A percentile compares a stretch with the other conserved stretches of the same genome.
Conservation (phyloP, 805 yeast genomes). For the Starmera quercuum region DNA sequence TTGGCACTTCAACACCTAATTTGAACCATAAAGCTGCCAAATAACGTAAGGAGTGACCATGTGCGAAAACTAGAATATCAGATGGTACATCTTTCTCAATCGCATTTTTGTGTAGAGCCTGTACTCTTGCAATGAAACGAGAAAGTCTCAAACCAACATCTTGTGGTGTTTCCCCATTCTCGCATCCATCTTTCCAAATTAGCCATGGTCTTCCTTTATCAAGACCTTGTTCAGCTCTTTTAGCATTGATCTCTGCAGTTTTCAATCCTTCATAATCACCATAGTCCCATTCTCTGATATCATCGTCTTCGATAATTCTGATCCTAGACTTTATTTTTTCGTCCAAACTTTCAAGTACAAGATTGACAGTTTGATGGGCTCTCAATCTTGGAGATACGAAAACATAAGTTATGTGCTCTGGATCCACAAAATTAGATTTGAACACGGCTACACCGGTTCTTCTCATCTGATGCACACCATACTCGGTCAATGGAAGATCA, state of each 20-base stretch:
- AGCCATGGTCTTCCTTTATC: conserved; percentile 50
- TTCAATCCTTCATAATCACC: conserved; percentile 89
- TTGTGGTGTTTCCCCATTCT: conserved; percentile 68
- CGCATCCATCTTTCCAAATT: conserved; percentile 92
- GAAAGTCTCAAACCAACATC: conserved; percentile 72
- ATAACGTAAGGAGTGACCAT: conserved; percentile 88
- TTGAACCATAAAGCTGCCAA: conserved; percentile 83
- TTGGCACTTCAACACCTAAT: conserved; percentile 20
- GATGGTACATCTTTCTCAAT: conserved; percentile 43
- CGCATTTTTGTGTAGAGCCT: conserved; percentile 48
- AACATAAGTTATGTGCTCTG: conserved; percentile 52
- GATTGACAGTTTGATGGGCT: conserved; percentile 66
- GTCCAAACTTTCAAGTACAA: conserved; percentile 46
- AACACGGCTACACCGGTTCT: conserved; percentile 68
- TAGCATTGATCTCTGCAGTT: conserved; percentile 56
- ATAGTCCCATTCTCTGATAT: conserved; percentile 90
- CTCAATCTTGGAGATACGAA: conserved; percentile 77
- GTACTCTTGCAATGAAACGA: conserved; percentile 55
- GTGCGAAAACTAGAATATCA: conserved; percentile 81
- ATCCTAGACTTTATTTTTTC: conserved; percentile 34
- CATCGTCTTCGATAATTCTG: conserved; percentile 47
- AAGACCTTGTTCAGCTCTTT: conserved; percentile 55
- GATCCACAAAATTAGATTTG: conserved; percentile 57
- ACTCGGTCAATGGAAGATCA: conserved; percentile 69
- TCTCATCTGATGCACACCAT: conserved; percentile 70